These are phyloP conservation scores for Tolypocladium guangdongense DNA, from an alignment of 2,329 filamentous ascomycete genomes.

Conservation along the genomic window DNA sequence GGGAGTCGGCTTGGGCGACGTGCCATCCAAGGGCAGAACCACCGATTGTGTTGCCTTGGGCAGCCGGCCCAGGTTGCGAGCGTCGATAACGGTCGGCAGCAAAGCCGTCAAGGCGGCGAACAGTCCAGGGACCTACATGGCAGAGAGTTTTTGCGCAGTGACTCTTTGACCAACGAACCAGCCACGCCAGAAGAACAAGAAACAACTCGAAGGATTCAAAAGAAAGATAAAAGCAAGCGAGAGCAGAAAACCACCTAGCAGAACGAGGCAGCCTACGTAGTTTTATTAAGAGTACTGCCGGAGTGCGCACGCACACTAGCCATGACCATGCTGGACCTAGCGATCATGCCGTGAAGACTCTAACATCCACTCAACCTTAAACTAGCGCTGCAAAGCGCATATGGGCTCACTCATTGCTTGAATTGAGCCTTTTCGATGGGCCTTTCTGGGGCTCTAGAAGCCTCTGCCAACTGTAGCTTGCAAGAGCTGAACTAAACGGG, in stretches of 20 bases:
- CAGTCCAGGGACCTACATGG: slow-evolving; percentile 12
- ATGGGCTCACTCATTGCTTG: not conserved
- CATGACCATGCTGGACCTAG: not conserved
- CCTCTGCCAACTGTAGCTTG: slow-evolving; percentile 18
- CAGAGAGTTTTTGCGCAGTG: not conserved
- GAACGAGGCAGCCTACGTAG: not conserved
- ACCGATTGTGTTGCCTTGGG: slow-evolving; percentile 24
- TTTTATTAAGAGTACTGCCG: slow-evolving; percentile 3
- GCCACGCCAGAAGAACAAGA: not conserved
- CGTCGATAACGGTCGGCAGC: slow-evolving; percentile 19
- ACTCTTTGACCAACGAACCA: not conserved
- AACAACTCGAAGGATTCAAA: not conserved
- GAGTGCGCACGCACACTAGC: not conserved
- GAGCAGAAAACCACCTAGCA: not conserved
- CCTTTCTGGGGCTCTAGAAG: not conserved
- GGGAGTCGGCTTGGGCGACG: slow-evolving; percentile 30
- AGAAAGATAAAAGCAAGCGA: not conserved
- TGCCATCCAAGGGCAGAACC: slow-evolving; percentile 21
- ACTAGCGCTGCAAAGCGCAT: slow-evolving; percentile 3
- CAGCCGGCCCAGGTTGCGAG: slow-evolving; percentile 10
- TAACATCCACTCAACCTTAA: slow-evolving; percentile 6
- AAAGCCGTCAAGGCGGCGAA: slow-evolving; percentile 14
- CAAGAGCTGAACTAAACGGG: slow-evolving; percentile 22
- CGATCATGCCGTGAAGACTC: slow-evolving; percentile 1
- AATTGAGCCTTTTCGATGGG: not conserved